Conservation (phyloP, 345 rosid species). For the Corchorus olitorius region DNA sequence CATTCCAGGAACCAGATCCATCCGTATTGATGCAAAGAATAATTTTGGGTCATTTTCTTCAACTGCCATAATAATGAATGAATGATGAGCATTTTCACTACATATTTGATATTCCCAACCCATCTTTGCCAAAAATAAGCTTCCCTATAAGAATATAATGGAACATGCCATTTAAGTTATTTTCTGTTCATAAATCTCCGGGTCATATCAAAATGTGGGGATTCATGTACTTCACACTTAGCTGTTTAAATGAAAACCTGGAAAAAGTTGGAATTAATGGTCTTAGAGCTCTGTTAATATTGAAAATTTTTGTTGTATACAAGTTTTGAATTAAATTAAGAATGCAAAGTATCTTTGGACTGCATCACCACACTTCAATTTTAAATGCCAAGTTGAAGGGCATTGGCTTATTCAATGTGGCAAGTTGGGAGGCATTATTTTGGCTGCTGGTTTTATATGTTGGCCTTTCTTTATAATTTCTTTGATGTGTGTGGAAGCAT, state of each 20-base stretch:
- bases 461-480: neutral
- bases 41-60: neutral
- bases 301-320: too few relatives aligned
- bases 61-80: neutral
- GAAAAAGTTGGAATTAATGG: neutral
- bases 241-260: neutral
- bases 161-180: neutral
- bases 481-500: conserved; percentile 14
- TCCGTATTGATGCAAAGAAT: neutral
- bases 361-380: neutral
- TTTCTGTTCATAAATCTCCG: neutral
- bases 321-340: too few relatives aligned
- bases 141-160: neutral
- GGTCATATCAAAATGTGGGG: neutral
- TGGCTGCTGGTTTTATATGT: neutral
- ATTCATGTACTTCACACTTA: too few relatives aligned
- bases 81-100: neutral
- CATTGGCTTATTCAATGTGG: neutral
- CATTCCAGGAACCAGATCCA: neutral
- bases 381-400: conserved; percentile 1
- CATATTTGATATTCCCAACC: neutral
- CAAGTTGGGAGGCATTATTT: conserved; percentile 16
- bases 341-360: neutral
- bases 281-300: neutral
- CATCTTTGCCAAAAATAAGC: neutral